phyloP scores from a whole-genome alignment of 768 basidiomycete species.

The Pisolithus sp. region DNA sequence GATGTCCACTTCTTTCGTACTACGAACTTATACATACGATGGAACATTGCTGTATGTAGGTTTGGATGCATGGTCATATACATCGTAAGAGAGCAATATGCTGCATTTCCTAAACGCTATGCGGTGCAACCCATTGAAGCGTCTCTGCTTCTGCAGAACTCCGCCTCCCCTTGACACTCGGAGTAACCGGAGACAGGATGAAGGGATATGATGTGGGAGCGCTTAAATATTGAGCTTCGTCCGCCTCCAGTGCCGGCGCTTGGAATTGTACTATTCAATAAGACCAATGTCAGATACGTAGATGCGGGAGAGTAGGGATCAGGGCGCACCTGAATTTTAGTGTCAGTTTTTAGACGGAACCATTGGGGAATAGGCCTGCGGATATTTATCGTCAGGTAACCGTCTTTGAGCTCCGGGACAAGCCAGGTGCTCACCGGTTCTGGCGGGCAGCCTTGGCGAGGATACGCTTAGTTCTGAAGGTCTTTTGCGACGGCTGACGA shows the following conservation, averaged over 20 bases:
- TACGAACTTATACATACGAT: neutral
- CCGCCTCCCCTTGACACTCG: conserved; percentile 9
- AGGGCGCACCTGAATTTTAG: conserved; percentile 75
- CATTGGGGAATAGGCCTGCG: conserved; percentile 94
- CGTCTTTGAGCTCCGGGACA: neutral
- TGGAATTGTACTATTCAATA: conserved; percentile 72
- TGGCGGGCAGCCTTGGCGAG: conserved; percentile 94
- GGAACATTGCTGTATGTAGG: conserved; percentile 15
- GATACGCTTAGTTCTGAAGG: conserved; percentile 94
- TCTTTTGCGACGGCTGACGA: conserved; percentile 93
- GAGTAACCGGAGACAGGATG: conserved; percentile 1
- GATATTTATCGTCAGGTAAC: neutral
- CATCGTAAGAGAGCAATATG: conserved; percentile 16
- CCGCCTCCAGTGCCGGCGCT: conserved; percentile 98
- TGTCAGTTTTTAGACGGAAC: conserved; percentile 96
- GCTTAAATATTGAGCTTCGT: conserved; percentile 95
- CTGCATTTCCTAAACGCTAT: conserved; percentile 9
- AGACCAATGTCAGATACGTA: neutral
- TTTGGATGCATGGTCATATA: conserved; percentile 10
- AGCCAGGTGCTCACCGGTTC: conserved; percentile 65
- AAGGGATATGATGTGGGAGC: neutral
- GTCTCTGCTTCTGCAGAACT: too few relatives aligned
- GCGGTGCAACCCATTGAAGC: neutral
- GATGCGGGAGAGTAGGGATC: neutral
- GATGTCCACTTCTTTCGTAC: neutral